Conservation (phyloP, 352 stramenopile genomes). For the Detonula confervacea region DNA sequence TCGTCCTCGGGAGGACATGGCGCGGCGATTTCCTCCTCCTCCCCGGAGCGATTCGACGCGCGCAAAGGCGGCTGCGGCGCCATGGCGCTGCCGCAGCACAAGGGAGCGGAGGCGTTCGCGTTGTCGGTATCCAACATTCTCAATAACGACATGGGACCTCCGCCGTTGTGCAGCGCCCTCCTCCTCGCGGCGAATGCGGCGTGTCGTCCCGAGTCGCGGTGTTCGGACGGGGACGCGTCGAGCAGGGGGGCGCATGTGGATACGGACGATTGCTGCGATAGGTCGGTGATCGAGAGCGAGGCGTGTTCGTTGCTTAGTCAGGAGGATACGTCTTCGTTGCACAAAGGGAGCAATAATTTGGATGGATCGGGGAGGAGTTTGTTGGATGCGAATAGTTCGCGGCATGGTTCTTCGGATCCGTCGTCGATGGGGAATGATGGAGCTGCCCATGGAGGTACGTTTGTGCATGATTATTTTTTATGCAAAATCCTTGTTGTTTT, state of each 20-base stretch:
- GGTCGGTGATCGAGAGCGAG: constrained; percentile 21
- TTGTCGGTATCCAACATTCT: constrained; percentile 26
- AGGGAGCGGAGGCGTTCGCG: no score
- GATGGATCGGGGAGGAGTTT: constrained; percentile 8
- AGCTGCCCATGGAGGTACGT: constrained; percentile 1
- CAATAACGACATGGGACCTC: constrained; percentile 46
- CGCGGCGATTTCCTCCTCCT: constrained; percentile 3
- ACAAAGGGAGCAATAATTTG: no score
- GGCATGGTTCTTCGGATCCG: constrained; percentile 5
- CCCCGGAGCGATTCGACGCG: constrained; percentile 24
- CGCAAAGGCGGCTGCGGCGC: background rate
- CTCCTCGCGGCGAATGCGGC: constrained; percentile 40
- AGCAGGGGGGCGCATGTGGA: constrained; percentile 40
- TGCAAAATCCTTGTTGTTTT: no score
- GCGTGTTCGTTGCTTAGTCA: constrained; percentile 32
- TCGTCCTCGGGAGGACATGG: no score
- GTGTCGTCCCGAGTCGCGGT: constrained; percentile 18
- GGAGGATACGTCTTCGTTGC: constrained; percentile 22
- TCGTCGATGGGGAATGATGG: background rate
- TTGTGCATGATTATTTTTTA: no score
- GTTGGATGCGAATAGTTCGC: background rate
- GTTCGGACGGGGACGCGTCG: constrained; percentile 1
- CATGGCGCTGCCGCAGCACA: no score
- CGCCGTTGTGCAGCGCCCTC: constrained; percentile 19
- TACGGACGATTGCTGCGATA: constrained; percentile 46